Conservation (phyloP, 257 asterid genomes). For the Solanum dulcamara region DNA sequence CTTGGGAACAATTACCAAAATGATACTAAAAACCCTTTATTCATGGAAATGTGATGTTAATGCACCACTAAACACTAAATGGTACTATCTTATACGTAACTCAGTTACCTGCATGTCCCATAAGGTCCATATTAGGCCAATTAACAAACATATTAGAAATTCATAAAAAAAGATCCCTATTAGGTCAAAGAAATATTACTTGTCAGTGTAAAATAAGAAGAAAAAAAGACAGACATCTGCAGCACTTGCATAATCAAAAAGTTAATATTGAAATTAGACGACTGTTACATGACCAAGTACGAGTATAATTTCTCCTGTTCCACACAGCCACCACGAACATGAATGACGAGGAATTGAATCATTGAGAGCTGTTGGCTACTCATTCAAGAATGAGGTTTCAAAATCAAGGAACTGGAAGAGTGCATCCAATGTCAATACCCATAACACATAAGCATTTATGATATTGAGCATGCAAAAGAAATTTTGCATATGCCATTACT, state of each 20-base stretch:
- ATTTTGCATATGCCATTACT: background rate
- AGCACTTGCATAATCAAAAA: background rate
- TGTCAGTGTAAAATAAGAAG: background rate
- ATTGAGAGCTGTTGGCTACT: background rate
- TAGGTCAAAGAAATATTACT: background rate
- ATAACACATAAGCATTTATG: background rate
- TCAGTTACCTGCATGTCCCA: background rate
- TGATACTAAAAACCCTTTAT: background rate
- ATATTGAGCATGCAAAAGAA: background rate
- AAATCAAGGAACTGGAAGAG: background rate
- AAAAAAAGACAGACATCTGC: background rate
- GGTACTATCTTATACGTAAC: background rate
- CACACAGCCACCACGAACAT: background rate
- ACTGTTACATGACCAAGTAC: background rate
- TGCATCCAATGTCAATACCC: background rate
- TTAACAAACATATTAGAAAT: background rate
- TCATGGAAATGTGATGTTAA: background rate
- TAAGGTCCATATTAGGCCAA: background rate
- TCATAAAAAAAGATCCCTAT: background rate
- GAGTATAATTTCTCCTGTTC: background rate
- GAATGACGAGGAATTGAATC: background rate
- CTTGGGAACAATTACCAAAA: background rate
- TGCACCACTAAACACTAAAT: background rate
- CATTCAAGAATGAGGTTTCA: background rate
- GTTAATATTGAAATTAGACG: background rate